These are phyloP conservation scores for Kazachstania bromeliacearum DNA, from an alignment of 805 yeast genomes.

Conservation along the genomic window DNA sequence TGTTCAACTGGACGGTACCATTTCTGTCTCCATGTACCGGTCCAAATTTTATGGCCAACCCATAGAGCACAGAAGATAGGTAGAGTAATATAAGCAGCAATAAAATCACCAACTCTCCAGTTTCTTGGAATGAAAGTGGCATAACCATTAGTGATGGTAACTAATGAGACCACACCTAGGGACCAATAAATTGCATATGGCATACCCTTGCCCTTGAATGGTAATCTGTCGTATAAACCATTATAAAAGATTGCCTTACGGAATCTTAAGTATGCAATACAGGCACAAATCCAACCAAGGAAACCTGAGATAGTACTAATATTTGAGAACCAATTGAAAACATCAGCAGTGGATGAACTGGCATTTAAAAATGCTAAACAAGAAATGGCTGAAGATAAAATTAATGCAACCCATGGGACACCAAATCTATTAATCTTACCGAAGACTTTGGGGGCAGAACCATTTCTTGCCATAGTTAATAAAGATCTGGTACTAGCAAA, in stretches of 20 bases:
- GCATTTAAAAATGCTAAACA: conserved; percentile 47
- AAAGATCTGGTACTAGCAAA: conserved; percentile 49
- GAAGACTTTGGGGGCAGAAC: conserved; percentile 42
- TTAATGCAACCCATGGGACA: conserved; percentile 39
- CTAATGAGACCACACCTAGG: conserved; percentile 38
- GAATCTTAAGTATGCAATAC: conserved; percentile 49
- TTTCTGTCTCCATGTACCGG: conserved; percentile 31
- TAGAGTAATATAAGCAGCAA: conserved; percentile 64
- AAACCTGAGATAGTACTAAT: conserved; percentile 60
- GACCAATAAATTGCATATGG: conserved; percentile 51
- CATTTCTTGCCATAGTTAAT: conserved; percentile 35
- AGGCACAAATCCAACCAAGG: conserved; percentile 49
- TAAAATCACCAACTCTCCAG: conserved; percentile 47
- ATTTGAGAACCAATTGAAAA: conserved; percentile 57
- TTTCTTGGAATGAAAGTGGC: conserved; percentile 45
- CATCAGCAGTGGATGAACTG: conserved; percentile 42
- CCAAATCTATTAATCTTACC: conserved; percentile 43
- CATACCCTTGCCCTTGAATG: conserved; percentile 48
- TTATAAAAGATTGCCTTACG: conserved; percentile 53
- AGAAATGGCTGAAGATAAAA: conserved; percentile 22
- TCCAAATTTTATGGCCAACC: conserved; percentile 47
- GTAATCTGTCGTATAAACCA: conserved; percentile 43
- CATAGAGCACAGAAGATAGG: conserved; percentile 37
- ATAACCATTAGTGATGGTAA: conserved; percentile 65
- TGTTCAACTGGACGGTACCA: conserved; percentile 46